Evolutionary conservation across 441 rosid species (phyloP).

Genomic region (Isatis lusitanica): DNA sequence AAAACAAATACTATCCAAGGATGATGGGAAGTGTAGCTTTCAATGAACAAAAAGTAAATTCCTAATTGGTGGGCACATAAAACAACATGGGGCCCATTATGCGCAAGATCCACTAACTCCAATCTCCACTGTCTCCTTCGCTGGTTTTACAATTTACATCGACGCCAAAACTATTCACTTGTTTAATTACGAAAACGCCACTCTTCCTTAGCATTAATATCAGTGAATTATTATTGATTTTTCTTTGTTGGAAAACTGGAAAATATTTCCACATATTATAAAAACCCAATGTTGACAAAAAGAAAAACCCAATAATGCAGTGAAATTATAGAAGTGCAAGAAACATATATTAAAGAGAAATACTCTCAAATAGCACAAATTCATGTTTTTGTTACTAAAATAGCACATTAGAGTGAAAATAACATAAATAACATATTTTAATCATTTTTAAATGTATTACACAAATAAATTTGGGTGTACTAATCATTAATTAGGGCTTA

Average conservation of each 20-base stretch:
- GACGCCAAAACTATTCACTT: not conserved
- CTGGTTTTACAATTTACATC: not conserved
- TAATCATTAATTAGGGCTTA: too few relatives aligned
- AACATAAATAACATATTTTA: too few relatives aligned
- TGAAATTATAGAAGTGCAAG: not conserved
- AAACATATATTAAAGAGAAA: not conserved
- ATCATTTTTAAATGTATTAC: too few relatives aligned
- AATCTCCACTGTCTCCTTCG: not conserved
- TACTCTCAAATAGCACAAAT: too few relatives aligned
- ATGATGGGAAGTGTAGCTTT: not conserved
- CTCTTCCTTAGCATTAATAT: not conserved
- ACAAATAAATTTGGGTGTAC: too few relatives aligned
- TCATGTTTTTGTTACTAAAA: too few relatives aligned
- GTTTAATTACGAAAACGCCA: conserved; percentile 13
- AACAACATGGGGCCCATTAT: conserved; percentile 4
- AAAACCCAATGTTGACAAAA: too few relatives aligned
- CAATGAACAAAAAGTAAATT: not conserved
- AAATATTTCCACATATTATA: not conserved
- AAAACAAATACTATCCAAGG: not conserved
- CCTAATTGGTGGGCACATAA: conserved; percentile 8
- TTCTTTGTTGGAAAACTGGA: not conserved
- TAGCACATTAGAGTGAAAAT: too few relatives aligned
- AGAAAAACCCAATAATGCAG: too few relatives aligned
- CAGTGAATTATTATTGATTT: not conserved
- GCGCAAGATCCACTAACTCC: conserved; percentile 5